Conservation (phyloP, 2,329 filamentous ascomycete genomes). For the Colletotrichum lindemuthianum region DNA sequence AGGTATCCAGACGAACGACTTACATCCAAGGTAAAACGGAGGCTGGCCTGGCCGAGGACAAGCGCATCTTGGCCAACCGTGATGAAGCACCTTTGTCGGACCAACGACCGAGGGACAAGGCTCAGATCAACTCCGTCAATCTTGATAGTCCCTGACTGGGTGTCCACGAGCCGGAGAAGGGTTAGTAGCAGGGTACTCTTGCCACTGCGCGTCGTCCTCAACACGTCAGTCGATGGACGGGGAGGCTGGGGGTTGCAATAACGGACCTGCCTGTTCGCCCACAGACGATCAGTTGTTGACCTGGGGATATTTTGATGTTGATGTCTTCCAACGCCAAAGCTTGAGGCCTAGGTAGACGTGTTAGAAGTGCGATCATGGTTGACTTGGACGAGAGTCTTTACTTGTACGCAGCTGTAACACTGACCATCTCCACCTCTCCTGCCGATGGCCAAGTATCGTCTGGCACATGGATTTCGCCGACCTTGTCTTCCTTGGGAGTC, state of each 20-base stretch:
- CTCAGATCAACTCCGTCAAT: slow-evolving; percentile 18
- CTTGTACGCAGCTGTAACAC: slow-evolving; percentile 46
- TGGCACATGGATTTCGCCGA: slow-evolving; percentile 37
- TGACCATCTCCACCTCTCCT: slow-evolving; percentile 46
- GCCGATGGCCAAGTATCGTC: slow-evolving; percentile 45
- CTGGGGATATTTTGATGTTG: not conserved
- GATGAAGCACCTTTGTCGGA: slow-evolving; percentile 21
- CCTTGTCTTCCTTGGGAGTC: slow-evolving; percentile 42
- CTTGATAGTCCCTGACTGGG: not conserved
- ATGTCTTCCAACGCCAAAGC: slow-evolving; percentile 1
- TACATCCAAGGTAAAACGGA: slow-evolving; percentile 28
- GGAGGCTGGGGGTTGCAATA: not conserved
- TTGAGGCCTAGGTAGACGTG: not conserved
- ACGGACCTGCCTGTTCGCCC: slow-evolving; percentile 28
- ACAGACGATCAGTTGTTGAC: slow-evolving; percentile 20
- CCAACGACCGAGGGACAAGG: slow-evolving; percentile 1
- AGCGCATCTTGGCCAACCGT: slow-evolving; percentile 14
- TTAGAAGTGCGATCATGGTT: not conserved
- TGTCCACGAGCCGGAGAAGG: slow-evolving; percentile 13
- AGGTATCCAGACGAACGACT: not conserved
- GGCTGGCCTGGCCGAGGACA: slow-evolving; percentile 9
- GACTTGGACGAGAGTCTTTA: not conserved
- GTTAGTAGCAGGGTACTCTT: slow-evolving; percentile 20
- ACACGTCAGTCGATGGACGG: not conserved
- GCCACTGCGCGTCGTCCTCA: not conserved